Base-by-base conservation (phyloP, 2,329 filamentous ascomycete genomes). In the Arthrobotrys sinensis region DNA sequence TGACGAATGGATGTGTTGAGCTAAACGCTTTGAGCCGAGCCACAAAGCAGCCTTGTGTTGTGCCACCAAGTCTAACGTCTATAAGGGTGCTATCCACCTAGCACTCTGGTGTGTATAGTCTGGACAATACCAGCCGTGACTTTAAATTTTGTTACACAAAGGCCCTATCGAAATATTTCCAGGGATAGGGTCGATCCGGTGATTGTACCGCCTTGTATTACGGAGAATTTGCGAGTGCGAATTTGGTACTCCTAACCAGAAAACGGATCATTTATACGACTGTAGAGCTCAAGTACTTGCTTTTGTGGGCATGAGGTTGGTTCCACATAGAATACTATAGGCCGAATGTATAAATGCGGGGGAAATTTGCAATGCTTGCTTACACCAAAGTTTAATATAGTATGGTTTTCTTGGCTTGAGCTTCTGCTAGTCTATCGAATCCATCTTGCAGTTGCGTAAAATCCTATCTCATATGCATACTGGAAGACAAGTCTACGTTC, bases 201-300 rank as follows among this genome's bases (percentile, higher is more conserved):
- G 12, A 19, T 19, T 55, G 32, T 55, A 55, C 50, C 28, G 12
- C 48, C 24, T 16, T 36, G n/a, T 36, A 14, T n/a, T 55, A 12
- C 21, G 1, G 5, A 55, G n/a, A 12, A 2, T 55, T 55, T 36
- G 28, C 50, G 50, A 55, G 50, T 34, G 50, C 50, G 50, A 53
- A 34, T 55, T 36, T 55, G 16, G 50, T 34, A 24, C 28, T 55
- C 14, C 50, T 34, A 11, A n/a, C 50, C 14, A 10, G 32, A 55
- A 55, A 36, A 50, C 19, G 16, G 5, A 50, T 21, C 16, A 12
- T 16, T 45, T n/a, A 12, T 45, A 12, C 43, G 43, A 45, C 43
- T 45, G 2, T 6, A 16, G 43, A 7, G 43, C 7, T 3, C 12
- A 12, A n/a, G 40, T 45, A 12, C 43, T 45, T 45, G 12, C 12